phyloP scores from a whole-genome alignment of 2,329 filamentous ascomycete species.

The Cucurbitaria berberidis region DNA sequence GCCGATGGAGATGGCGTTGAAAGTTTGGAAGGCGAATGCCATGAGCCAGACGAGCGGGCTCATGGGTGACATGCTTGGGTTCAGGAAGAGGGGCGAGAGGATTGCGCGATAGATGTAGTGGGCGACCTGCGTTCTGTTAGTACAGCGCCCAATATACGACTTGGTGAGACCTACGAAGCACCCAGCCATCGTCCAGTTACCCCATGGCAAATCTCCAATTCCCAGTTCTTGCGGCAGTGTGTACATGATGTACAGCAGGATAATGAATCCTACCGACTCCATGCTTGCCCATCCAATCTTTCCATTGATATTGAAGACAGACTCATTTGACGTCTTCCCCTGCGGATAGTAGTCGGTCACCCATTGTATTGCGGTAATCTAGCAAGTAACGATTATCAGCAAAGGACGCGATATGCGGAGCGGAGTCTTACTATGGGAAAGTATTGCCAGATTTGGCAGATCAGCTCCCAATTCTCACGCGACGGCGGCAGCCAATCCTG shows the following conservation, averaged over 20 bases:
- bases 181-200: conserved; percentile 76
- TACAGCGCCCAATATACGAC: neutral
- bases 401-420: neutral
- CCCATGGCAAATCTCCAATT: conserved; percentile 69
- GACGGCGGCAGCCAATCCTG: conserved; percentile 56
- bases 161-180: conserved; percentile 60
- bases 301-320: conserved; percentile 83
- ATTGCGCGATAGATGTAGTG: conserved; percentile 93
- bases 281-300: conserved; percentile 86
- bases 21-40: conserved; percentile 76
- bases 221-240: conserved; percentile 67
- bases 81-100: conserved; percentile 76
- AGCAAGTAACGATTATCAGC: conserved; percentile 10
- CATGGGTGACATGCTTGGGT: conserved; percentile 92
- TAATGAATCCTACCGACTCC: conserved; percentile 80
- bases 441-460: conserved; percentile 55
- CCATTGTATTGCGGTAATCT: conserved; percentile 80
- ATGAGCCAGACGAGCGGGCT: conserved; percentile 70
- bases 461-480: conserved; percentile 57
- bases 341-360: conserved; percentile 78
- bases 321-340: conserved; percentile 84
- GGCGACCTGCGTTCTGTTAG: conserved; percentile 60
- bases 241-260: conserved; percentile 78
- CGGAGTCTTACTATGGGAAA: conserved; percentile 55
- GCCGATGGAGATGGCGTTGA: conserved; percentile 79